These are phyloP conservation scores for Lipomyces mesembrius DNA, from an alignment of 805 yeast species.

Conservation along the genomic window DNA sequence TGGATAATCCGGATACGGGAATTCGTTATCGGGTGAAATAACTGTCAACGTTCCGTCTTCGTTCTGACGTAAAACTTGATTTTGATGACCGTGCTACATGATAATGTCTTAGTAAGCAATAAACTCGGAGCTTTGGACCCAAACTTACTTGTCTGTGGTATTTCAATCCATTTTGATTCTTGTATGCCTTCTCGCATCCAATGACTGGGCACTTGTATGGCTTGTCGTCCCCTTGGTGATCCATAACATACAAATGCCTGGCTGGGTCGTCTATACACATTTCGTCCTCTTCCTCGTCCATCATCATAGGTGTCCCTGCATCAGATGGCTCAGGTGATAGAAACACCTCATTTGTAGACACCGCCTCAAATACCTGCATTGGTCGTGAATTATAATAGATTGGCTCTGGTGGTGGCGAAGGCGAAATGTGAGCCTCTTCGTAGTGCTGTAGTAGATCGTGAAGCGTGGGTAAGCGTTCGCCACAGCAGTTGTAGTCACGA, in stretches of 20 bases:
- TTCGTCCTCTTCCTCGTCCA: slow-evolving; percentile 61
- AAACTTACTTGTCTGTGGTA: slow-evolving; percentile 66
- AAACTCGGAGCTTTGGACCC: not conserved
- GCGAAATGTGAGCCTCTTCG: slow-evolving; percentile 89
- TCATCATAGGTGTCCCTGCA: slow-evolving; percentile 46
- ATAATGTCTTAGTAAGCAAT: not conserved
- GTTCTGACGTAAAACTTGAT: slow-evolving; percentile 86
- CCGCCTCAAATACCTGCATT: slow-evolving; percentile 75
- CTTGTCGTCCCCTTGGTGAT: slow-evolving; percentile 79
- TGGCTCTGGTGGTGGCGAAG: slow-evolving; percentile 54
- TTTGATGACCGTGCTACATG: slow-evolving; percentile 79
- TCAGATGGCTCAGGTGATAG: slow-evolving; percentile 52
- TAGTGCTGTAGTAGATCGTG: slow-evolving; percentile 94
- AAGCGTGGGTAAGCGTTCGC: slow-evolving; percentile 84
- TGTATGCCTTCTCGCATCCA: slow-evolving; percentile 96
- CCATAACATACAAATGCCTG: slow-evolving; percentile 88
- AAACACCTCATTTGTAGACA: slow-evolving; percentile 91
- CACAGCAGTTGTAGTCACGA: slow-evolving; percentile 96
- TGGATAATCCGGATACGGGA: slow-evolving; percentile 90
- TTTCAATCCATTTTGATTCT: slow-evolving; percentile 95
- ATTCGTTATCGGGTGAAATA: slow-evolving; percentile 78
- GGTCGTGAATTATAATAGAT: slow-evolving; percentile 43
- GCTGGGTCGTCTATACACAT: slow-evolving; percentile 97
- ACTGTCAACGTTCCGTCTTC: slow-evolving; percentile 92
- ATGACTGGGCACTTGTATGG: slow-evolving; percentile 98